Base-by-base conservation (phyloP, 2,329 filamentous ascomycete genomes). In the Anthostomella pinea region DNA sequence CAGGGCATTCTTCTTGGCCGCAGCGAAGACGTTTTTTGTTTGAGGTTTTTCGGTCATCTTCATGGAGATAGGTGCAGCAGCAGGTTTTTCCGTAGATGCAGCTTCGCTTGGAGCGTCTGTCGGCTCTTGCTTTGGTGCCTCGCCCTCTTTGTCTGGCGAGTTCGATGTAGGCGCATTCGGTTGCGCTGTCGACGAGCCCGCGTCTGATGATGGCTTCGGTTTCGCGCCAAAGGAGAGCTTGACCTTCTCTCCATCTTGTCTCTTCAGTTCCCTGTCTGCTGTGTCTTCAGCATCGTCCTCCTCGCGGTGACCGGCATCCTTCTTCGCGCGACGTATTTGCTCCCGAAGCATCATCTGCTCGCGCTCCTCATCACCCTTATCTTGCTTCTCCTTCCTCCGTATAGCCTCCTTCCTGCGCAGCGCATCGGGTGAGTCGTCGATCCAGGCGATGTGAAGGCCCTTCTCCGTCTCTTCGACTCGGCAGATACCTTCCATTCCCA, bases 351-450 rank as follows among this genome's bases (percentile, higher is more conserved):
- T 72, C 56, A 77, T 79, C 63, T 91, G 84, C 65, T 97, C 90
- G 31, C 88, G 67, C 64, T 94, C 87, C 59, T 97, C 91, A 51
- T 96, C 90, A 2, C 89, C 88, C 51, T 86, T 87, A 53, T 96
- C 90, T 62, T 90, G 82, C 37, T 85, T 77, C 61, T 96, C 90
- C 62, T 88, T 91, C 57, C 83, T 81, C 49, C 83, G 71, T 31
- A 96, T 72, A 17, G 87, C 87, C 48, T 96, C 91, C 45, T 87
- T 79, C 33, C 90, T 70, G 51, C 79, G 73, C 47, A 97, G 66
- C 1, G 89, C 87, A 38, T 95, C 91, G 0, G 89, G 87, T 22
- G 84, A 90, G 53, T 91, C 88, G 57, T 98, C 91, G 39, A 96
- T 83, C 87, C 90, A 98, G 2, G 84, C 74, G 35, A 98, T 81